Base-by-base conservation (phyloP, 345 rosid species). In the Populus alba region DNA sequence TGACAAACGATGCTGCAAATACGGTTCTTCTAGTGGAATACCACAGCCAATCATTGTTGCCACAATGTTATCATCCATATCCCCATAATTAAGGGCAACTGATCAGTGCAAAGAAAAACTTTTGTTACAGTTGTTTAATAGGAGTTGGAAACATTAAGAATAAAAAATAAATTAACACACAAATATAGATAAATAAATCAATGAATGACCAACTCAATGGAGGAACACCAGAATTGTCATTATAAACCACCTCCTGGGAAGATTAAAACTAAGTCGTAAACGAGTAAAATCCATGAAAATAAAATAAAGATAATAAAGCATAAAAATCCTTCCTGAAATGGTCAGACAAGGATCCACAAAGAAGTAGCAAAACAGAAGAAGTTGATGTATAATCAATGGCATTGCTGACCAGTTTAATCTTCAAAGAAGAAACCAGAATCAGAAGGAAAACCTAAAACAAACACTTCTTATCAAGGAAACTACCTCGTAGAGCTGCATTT, bases 1-100 rank as follows among this genome's bases (percentile, higher is more conserved):
- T 3, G 88, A 87, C n/a, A 91, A 75, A 33, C 49, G 76, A 66
- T 70, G 5, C 16, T 89, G 91, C 85, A 95, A 82, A 83, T 79
- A 83, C 67, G 97, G 73, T 70, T 93, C 98, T 2, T 90, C 89
- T 37, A 93, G 79, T 17, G 97, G 89, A 76, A 95, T 95, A 74
- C 94, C 95, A 37, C 82, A 85, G 71, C 86, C 33, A 74, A 95
- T 86, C 97, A 93, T 93, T 65, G 80, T 76, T 55, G 83, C 86
- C 5, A 76, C 82, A 16, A 1, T 73, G 8, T 79, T 75, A 43
- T 85, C 91, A 73, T 91, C 95, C 94, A 80, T 85, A 22, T 84
- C 89, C 17, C 91, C 87, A 66, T 80, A 25, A 66, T 80, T 87
- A 41, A 86, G 37, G 16, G 91, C 84, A 75, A 83, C 98, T 95